Evolutionary conservation across 306 rosid species (phyloP).

Genomic region (Gastrolobium villosum): DNA sequence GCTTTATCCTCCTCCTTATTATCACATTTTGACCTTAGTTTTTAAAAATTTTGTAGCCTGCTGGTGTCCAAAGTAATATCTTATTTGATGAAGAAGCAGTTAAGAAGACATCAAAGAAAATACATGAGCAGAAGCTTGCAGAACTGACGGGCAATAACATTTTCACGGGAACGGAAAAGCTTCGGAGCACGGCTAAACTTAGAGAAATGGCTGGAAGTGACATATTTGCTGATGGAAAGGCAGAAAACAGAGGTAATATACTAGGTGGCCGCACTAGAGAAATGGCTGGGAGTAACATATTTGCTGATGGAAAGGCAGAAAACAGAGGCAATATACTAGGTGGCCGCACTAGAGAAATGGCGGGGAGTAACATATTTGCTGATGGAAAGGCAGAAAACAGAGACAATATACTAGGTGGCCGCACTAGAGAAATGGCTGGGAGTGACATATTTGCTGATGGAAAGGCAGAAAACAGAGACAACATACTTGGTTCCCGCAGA

Average conservation of each 20-base stretch:
- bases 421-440: constrained; percentile 66
- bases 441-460: constrained; percentile 84
- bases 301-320: constrained; percentile 76
- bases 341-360: constrained; percentile 65
- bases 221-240: constrained; percentile 88
- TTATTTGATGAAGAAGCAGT: constrained; percentile 69
- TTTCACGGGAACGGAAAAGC: constrained; percentile 76
- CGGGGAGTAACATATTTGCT: constrained; percentile 78
- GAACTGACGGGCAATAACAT: constrained; percentile 87
- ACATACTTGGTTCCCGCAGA: constrained; percentile 65
- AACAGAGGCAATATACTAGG: constrained; percentile 72
- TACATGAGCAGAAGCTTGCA: constrained; percentile 79
- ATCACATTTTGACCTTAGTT: constrained; percentile 28
- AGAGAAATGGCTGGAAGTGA: constrained; percentile 91
- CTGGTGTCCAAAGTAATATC: constrained; percentile 79
- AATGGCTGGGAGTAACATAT: constrained; percentile 80
- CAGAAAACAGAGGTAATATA: constrained; percentile 66
- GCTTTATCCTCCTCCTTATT: constrained; percentile 7
- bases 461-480: constrained; percentile 69
- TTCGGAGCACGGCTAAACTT: constrained; percentile 73
- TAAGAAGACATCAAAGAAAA: constrained; percentile 63
- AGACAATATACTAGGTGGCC: constrained; percentile 73
- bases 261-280: constrained; percentile 77
- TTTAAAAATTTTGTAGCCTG: constrained; percentile 59
- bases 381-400: constrained; percentile 78